Percentiles rank a stretch among this genome's conserved stretches.
Evolutionary conservation across 768 basidiomycete genomes (phyloP).

Genomic region (Mycena kentingensis): DNA sequence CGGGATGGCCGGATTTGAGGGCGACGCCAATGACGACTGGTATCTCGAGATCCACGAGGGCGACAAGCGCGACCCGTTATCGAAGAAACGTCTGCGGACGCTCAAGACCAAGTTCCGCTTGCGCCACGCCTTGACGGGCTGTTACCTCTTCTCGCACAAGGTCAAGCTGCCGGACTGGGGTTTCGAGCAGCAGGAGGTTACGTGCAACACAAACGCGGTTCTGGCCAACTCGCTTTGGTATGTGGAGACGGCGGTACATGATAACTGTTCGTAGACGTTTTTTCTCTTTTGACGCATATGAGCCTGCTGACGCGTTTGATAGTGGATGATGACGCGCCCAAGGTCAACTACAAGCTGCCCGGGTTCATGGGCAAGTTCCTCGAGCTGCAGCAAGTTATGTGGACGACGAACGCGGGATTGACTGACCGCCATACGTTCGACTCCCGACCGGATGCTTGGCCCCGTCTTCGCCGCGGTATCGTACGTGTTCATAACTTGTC

Average conservation of each 20-base stretch:
- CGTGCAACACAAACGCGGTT: slow-evolving; percentile 97
- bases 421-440: slow-evolving; percentile 95
- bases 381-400: slow-evolving; percentile 94
- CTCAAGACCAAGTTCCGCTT: slow-evolving; percentile 82
- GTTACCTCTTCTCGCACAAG: slow-evolving; percentile 97
- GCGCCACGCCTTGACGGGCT: slow-evolving; percentile 83
- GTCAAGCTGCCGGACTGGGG: slow-evolving; percentile 98
- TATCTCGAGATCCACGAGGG: slow-evolving; percentile 81
- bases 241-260: slow-evolving; percentile 83
- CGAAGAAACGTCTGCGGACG: slow-evolving; percentile 72
- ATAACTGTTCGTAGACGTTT: slow-evolving; percentile 55
- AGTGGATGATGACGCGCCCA: slow-evolving; percentile 74
- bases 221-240: slow-evolving; percentile 90
- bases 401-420: slow-evolving; percentile 93
- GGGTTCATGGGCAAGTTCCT: slow-evolving; percentile 89
- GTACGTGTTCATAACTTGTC: slow-evolving; percentile 49
- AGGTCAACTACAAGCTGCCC: slow-evolving; percentile 89
- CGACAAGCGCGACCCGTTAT: slow-evolving; percentile 63
- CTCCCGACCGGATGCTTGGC: slow-evolving; percentile 92
- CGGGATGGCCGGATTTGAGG: slow-evolving; percentile 80
- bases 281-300: neutral
- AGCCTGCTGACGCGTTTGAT: slow-evolving; percentile 3
- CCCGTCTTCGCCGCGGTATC: slow-evolving; percentile 87
- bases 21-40: slow-evolving; percentile 95
- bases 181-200: slow-evolving; percentile 98